These are phyloP conservation scores for Teratosphaeria destructans DNA, from an alignment of 2,329 filamentous ascomycete species.

Conservation along the genomic window DNA sequence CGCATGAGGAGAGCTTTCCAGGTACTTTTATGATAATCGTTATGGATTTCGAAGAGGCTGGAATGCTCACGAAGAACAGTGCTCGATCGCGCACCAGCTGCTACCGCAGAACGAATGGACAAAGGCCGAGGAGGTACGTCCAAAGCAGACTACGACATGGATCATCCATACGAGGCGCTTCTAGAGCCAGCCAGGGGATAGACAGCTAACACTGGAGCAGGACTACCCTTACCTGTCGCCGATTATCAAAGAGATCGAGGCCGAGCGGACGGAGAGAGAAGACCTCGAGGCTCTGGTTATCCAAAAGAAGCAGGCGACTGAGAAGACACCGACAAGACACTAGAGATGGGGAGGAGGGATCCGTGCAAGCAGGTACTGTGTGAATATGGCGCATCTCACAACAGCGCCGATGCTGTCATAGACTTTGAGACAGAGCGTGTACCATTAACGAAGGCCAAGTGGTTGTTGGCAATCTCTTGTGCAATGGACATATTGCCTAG, in stretches of 20 bases:
- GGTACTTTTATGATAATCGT: slow-evolving; percentile 35
- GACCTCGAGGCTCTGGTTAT: slow-evolving; percentile 59
- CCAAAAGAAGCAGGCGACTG: slow-evolving; percentile 30
- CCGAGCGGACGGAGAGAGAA: slow-evolving; percentile 54
- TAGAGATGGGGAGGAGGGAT: not conserved
- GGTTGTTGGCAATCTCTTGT: not conserved
- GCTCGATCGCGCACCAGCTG: slow-evolving; percentile 55
- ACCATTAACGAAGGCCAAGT: not conserved
- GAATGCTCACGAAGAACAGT: slow-evolving; percentile 31
- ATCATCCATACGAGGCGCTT: no score
- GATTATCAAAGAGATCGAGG: slow-evolving; percentile 59
- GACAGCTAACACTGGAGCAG: slow-evolving; percentile 31
- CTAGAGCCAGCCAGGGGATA: not conserved
- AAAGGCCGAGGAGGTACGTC: slow-evolving; percentile 53
- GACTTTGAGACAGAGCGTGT: not conserved
- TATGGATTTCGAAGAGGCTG: not conserved
- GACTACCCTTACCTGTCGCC: slow-evolving; percentile 56
- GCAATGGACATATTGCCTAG: not conserved
- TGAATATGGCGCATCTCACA: not conserved
- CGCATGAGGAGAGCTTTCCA: slow-evolving; percentile 93
- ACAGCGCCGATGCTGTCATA: not conserved
- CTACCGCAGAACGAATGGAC: slow-evolving; percentile 57
- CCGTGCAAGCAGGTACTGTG: not conserved
- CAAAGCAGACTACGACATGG: not conserved
- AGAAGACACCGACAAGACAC: slow-evolving; percentile 1